Evolutionary conservation across 257 asterid species (phyloP).

Genomic region (Orobanche coerulescens): DNA sequence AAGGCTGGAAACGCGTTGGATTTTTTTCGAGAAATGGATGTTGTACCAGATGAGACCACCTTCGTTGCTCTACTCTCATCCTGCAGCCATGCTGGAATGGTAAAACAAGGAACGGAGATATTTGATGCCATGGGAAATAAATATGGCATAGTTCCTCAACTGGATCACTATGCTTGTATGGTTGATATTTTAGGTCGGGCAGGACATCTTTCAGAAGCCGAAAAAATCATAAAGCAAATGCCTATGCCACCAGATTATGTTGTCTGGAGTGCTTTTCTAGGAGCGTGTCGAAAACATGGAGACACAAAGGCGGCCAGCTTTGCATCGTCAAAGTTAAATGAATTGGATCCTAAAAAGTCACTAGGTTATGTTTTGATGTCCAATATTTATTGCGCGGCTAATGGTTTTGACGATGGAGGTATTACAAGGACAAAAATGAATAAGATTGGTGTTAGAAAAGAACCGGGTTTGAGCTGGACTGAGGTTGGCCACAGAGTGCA

Average conservation of each 20-base stretch:
- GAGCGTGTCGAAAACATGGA: constrained; percentile 78
- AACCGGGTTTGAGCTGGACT: constrained; percentile 85
- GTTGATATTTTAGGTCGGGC: constrained; percentile 58
- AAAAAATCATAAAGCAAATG: constrained; percentile 27
- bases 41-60: constrained; percentile 57
- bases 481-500: constrained; percentile 47
- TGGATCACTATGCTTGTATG: constrained; percentile 82
- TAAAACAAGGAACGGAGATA: constrained; percentile 52
- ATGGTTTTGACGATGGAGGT: constrained; percentile 44
- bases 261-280: constrained; percentile 83
- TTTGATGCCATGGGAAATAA: constrained; percentile 46
- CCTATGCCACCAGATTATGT: constrained; percentile 64
- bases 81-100: constrained; percentile 77
- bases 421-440: constrained; percentile 45
- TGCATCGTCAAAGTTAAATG: constrained; percentile 51
- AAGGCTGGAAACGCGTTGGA: constrained; percentile 45
- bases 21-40: constrained; percentile 47
- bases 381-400: constrained; percentile 47
- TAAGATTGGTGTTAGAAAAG: constrained; percentile 49
- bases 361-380: constrained; percentile 63
- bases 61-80: constrained; percentile 69
- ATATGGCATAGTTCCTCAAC: constrained; percentile 63
- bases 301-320: constrained; percentile 43
- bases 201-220: constrained; percentile 58
- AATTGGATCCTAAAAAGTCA: constrained; percentile 63